Base-by-base conservation (phyloP, 1,284 basidiomycete species). In the Microbotryomycetes sp. region DNA sequence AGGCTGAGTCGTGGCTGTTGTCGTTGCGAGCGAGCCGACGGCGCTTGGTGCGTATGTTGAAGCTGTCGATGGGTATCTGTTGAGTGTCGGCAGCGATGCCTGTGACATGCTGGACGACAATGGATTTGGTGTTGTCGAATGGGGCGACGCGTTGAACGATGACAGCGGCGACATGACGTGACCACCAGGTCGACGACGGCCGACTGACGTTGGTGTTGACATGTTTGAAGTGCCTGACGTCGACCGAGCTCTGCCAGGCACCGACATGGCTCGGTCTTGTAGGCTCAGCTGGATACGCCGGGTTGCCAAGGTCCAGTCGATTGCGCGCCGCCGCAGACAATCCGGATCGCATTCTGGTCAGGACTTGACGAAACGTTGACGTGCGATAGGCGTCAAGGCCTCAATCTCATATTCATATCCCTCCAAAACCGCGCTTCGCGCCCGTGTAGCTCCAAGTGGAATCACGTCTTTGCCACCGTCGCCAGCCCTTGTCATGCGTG, bases 1-100 rank as follows among this genome's bases (percentile, higher is more conserved):
- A 0, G 64, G 59, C 19, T 50, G 45, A 7, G 51, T 54, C 0
- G 59, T 46, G 14, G 59, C 36, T 5, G 49, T 47, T 14, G 61
- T 60, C 25, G 62, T 61, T 2, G 64, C 57, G 54, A 58, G 12
- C 2, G 62, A 62, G 2, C 62, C 64, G 14, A 58, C 58, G 16
- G 49, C 51, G 6, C 46, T 49, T n/a, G n/a, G n/a, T 3, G 54
- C 42, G 3, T 59, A 49, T 50, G 49, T 52, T 5, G 62, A 62
- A 28, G 57, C 49, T 29, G 30, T 4, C n/a, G 50, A 30, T 19
- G 25, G 50, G 6, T 52, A 7, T n/a, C 25, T 52, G 26, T 28
- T 26, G 25, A 25, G 50, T 25, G 26, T 12, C 25, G 50, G 50
- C 50, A 28, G 26, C n/a, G n/a, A 52, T 4, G 15, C n/a, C 25